phyloP scores from a whole-genome alignment of 2,329 filamentous ascomycete species.

The Fusarium pseudonygamai region DNA sequence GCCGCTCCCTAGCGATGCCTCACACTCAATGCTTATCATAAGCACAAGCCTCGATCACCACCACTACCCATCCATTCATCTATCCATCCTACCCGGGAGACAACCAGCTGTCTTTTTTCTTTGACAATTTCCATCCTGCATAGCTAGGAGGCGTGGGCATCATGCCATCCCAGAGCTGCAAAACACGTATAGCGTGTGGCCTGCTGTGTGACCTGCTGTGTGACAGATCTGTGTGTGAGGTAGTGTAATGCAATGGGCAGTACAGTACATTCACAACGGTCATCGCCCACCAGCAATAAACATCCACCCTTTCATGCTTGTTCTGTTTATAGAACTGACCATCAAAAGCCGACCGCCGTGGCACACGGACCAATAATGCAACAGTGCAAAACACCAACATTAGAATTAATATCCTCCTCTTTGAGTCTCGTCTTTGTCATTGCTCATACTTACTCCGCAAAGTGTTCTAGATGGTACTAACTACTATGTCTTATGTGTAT shows the following conservation, averaged over 20 bases:
- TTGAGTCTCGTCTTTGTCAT: constrained; percentile 8
- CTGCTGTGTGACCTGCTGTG: constrained; percentile 4
- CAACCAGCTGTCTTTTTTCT: not conserved
- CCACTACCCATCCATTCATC: no score
- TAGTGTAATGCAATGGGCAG: not conserved
- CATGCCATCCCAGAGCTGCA: not conserved
- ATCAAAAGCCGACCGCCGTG: not conserved
- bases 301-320: constrained; percentile 9
- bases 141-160: not conserved
- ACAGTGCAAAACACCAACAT: not conserved
- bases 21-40: not conserved
- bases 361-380: constrained; percentile 2
- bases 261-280: constrained; percentile 5
- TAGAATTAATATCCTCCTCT: constrained; percentile 4
- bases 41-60: not conserved
- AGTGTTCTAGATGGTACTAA: constrained; percentile 19
- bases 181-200: constrained; percentile 16
- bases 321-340: constrained; percentile 31
- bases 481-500: constrained; percentile 16
- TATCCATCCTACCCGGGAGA: constrained; percentile 1
- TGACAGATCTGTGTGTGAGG: not conserved
- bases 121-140: not conserved
- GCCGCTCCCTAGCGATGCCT: not conserved
- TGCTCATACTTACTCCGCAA: constrained; percentile 16
- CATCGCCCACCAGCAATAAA: constrained; percentile 10